phyloP scores from a whole-genome alignment of 768 basidiomycete genomes.

The Russula compacta region DNA sequence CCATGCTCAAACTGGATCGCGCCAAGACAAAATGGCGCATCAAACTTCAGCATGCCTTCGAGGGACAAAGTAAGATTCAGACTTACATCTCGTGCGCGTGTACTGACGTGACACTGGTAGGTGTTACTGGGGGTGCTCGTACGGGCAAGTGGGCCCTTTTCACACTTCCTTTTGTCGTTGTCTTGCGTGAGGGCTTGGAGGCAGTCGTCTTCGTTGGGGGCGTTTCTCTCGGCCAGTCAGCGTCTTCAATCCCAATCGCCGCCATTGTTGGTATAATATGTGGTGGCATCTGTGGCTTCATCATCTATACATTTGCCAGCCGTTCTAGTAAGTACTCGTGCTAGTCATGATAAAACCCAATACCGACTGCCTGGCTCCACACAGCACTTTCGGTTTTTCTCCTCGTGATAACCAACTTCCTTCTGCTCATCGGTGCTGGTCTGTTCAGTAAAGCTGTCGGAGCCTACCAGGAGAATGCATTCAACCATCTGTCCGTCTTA shows the following conservation, averaged over 20 bases:
- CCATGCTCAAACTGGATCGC: slow-evolving; percentile 92
- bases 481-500: slow-evolving; percentile 38
- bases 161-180: slow-evolving; percentile 82
- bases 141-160: slow-evolving; percentile 83
- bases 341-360: not conserved
- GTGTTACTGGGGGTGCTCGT: slow-evolving; percentile 38
- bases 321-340: slow-evolving; percentile 46
- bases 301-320: slow-evolving; percentile 76
- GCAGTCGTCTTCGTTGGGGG: slow-evolving; percentile 92
- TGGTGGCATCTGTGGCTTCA: slow-evolving; percentile 62
- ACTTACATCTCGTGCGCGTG: not conserved
- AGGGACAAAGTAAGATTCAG: slow-evolving; percentile 38
- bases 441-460: slow-evolving; percentile 77
- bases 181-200: slow-evolving; percentile 90
- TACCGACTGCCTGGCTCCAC: not conserved
- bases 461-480: slow-evolving; percentile 61
- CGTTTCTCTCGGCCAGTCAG: slow-evolving; percentile 77
- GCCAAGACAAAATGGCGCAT: slow-evolving; percentile 92
- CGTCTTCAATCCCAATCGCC: slow-evolving; percentile 82
- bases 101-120: slow-evolving; percentile 21
- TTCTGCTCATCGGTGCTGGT: slow-evolving; percentile 91
- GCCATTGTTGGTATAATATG: slow-evolving; percentile 77
- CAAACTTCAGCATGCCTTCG: slow-evolving; percentile 77
- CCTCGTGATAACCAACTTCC: slow-evolving; percentile 81
- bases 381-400: slow-evolving; percentile 79